Evolutionary conservation across 805 yeast genomes (phyloP).

Genomic region (Hanseniaspora clermontiae): DNA sequence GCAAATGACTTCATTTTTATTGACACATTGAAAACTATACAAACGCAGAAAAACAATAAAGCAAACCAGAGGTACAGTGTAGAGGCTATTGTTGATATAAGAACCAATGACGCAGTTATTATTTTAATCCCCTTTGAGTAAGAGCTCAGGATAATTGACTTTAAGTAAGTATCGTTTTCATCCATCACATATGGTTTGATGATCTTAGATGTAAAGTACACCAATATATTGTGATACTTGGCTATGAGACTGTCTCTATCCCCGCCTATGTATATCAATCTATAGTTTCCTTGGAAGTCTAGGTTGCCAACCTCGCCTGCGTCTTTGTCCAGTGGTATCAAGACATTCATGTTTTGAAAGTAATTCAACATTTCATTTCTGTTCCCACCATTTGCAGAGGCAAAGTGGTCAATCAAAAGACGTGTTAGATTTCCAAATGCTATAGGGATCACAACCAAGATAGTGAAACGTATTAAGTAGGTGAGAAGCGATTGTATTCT

Average conservation of each 20-base stretch:
- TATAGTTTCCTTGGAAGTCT: slow-evolving; percentile 10
- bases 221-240: slow-evolving; percentile 25
- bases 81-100: slow-evolving; percentile 23
- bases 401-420: slow-evolving; percentile 23
- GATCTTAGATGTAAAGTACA: slow-evolving; percentile 18
- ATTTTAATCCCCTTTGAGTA: slow-evolving; percentile 20
- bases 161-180: neutral
- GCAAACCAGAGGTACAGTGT: slow-evolving; percentile 24
- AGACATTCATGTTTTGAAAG: slow-evolving; percentile 18
- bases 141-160: neutral
- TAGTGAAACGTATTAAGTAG: slow-evolving; percentile 21
- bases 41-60: slow-evolving; percentile 24
- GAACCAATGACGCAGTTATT: slow-evolving; percentile 19
- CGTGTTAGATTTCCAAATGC: slow-evolving; percentile 19
- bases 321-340: slow-evolving; percentile 10
- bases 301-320: neutral
- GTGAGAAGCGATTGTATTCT: neutral
- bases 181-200: slow-evolving; percentile 8
- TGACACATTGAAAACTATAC: slow-evolving; percentile 21
- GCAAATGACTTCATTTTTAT: neutral
- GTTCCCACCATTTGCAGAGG: slow-evolving; percentile 24
- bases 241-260: slow-evolving; percentile 19
- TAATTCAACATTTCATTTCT: slow-evolving; percentile 21
- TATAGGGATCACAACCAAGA: slow-evolving; percentile 14
- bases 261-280: slow-evolving; percentile 15